Evolutionary conservation across 129 eudicot species (phyloP).

Genomic region (Scalesia atractyloides): DNA sequence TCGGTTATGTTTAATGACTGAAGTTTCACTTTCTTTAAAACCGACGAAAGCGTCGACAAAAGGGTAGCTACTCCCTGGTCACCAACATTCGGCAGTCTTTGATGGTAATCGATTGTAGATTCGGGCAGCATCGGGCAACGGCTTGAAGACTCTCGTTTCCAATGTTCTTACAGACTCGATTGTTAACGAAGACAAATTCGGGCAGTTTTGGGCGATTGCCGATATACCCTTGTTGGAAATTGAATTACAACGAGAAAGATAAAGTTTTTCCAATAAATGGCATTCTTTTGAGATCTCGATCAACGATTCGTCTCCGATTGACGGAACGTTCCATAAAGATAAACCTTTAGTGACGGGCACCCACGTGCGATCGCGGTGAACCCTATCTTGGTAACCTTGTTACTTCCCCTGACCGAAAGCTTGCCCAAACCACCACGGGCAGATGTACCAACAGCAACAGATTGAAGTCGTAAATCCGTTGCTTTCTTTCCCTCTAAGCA

Average conservation of each 20-base stretch:
- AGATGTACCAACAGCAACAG: slow-evolving; percentile 88
- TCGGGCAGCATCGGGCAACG: slow-evolving; percentile 67
- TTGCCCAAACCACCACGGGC: slow-evolving; percentile 92
- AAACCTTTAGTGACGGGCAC: slow-evolving; percentile 83
- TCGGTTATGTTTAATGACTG: slow-evolving; percentile 71
- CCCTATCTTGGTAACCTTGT: slow-evolving; percentile 66
- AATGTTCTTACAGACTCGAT: slow-evolving; percentile 72
- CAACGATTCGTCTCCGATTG: slow-evolving; percentile 67
- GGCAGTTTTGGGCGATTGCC: slow-evolving; percentile 69
- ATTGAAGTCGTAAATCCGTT: slow-evolving; percentile 76
- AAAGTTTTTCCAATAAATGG: slow-evolving; percentile 74
- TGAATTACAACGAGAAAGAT: slow-evolving; percentile 72
- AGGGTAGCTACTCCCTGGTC: slow-evolving; percentile 86
- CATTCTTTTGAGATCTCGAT: slow-evolving; percentile 77
- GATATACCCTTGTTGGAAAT: slow-evolving; percentile 75
- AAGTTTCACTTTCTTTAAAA: slow-evolving; percentile 61
- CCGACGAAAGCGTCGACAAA: slow-evolving; percentile 54
- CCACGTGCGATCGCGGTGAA: slow-evolving; percentile 75
- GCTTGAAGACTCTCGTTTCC: slow-evolving; percentile 79
- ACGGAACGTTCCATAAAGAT: slow-evolving; percentile 80
- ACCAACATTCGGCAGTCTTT: slow-evolving; percentile 78
- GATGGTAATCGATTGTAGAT: slow-evolving; percentile 63
- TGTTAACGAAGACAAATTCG: slow-evolving; percentile 62
- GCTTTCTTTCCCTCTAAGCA: slow-evolving; percentile 91
- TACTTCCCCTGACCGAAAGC: slow-evolving; percentile 77